Percentiles rank a stretch among this genome's conserved stretches.
Conservation (phyloP, 192 early-diverging fungal genomes). For the Coemansia pectinata region DNA sequence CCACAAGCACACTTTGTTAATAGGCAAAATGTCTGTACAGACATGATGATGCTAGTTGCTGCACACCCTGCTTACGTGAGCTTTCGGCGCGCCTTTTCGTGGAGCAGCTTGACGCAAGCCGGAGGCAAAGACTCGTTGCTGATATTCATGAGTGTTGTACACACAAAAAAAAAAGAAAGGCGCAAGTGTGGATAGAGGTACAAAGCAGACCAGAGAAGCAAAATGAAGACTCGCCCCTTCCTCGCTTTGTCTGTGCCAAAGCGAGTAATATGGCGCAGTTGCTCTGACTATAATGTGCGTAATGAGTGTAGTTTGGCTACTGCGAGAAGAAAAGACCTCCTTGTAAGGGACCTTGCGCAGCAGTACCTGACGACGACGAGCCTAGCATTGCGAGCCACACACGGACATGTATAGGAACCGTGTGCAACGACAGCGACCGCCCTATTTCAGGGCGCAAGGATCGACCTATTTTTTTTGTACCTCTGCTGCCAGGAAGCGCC, state of each 20-base stretch:
- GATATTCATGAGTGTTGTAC: constrained; percentile 1
- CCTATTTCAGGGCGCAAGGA: not conserved
- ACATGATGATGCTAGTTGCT: not conserved
- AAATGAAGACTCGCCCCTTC: not conserved
- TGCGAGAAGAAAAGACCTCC: not conserved
- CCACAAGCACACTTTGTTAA: not conserved
- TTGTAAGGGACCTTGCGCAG: not conserved
- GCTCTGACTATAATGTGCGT: not conserved
- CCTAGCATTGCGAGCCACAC: not conserved
- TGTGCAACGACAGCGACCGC: not conserved
- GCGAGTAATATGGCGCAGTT: constrained; percentile 3
- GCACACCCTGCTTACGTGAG: constrained; percentile 25
- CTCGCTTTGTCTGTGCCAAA: not conserved
- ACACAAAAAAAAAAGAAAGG: not conserved
- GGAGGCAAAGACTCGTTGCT: constrained; percentile 22
- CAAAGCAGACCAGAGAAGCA: not conserved
- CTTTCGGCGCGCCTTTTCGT: constrained; percentile 46
- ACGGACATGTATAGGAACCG: not conserved
- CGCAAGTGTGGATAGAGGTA: not conserved
- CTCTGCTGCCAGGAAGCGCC: not conserved
- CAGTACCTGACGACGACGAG: not conserved
- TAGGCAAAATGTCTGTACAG: not conserved
- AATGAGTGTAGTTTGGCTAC: not conserved
- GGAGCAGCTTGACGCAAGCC: constrained; percentile 43
- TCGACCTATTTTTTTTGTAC: not conserved